Percentiles rank a stretch among this genome's conserved stretches.
Conservation (phyloP, 2,329 filamentous ascomycete genomes). For the Fusarium guadeloupense region DNA sequence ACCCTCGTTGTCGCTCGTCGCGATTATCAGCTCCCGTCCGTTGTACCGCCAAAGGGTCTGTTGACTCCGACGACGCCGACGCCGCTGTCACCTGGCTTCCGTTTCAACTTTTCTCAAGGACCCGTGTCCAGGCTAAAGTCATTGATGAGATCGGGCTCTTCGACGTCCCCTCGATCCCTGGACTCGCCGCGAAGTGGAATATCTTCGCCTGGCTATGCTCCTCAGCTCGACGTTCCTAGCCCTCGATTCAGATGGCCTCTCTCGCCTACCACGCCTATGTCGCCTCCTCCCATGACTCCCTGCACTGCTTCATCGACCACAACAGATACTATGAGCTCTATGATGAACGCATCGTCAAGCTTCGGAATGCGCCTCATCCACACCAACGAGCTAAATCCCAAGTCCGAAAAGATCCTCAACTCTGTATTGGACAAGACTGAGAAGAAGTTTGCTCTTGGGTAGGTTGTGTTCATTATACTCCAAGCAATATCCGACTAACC, state of each 20-base stretch:
- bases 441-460: slow-evolving; percentile 56
- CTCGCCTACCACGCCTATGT: slow-evolving; percentile 53
- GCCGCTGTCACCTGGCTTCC: slow-evolving; percentile 44
- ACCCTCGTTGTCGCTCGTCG: slow-evolving; percentile 66
- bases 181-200: slow-evolving; percentile 39
- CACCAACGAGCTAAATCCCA: slow-evolving; percentile 55
- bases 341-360: slow-evolving; percentile 47
- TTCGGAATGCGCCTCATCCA: slow-evolving; percentile 63
- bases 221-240: slow-evolving; percentile 43
- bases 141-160: slow-evolving; percentile 43
- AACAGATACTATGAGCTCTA: slow-evolving; percentile 45
- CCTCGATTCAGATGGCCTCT: slow-evolving; percentile 45
- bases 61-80: slow-evolving; percentile 43
- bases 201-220: slow-evolving; percentile 48
- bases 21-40: slow-evolving; percentile 63
- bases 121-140: slow-evolving; percentile 48
- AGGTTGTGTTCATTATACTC: slow-evolving; percentile 5
- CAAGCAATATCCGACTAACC: slow-evolving; percentile 11
- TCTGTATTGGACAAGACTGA: slow-evolving; percentile 62
- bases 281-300: slow-evolving; percentile 59
- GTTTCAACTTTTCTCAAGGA: slow-evolving; percentile 46
- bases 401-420: slow-evolving; percentile 59
- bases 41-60: slow-evolving; percentile 35
- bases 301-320: slow-evolving; percentile 52
- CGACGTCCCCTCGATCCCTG: slow-evolving; percentile 37